phyloP scores from a whole-genome alignment of 371 early-diverging fungal species.

The Mucor velutinosus region DNA sequence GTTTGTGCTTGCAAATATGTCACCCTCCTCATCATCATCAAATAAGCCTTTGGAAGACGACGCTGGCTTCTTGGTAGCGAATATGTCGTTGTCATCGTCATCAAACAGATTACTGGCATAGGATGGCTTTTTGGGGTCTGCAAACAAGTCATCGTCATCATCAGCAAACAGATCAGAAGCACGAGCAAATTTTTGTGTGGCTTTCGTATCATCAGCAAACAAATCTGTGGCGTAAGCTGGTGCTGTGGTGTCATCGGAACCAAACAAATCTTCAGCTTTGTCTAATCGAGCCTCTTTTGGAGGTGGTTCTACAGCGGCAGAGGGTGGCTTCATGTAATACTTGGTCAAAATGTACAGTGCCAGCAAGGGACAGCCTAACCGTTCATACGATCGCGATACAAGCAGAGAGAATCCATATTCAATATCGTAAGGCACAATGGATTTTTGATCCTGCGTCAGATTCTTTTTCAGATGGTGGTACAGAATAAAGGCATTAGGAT shows the following conservation, averaged over 20 bases:
- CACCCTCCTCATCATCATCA: slow-evolving; percentile 13
- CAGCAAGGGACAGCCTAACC: slow-evolving; percentile 75
- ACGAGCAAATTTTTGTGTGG: slow-evolving; percentile 11
- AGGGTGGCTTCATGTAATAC: slow-evolving; percentile 30
- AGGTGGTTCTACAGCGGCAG: not conserved
- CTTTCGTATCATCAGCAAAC: slow-evolving; percentile 22
- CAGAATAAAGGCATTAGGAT: slow-evolving; percentile 80
- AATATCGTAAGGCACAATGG: slow-evolving; percentile 25
- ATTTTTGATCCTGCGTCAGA: slow-evolving; percentile 14
- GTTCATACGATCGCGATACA: slow-evolving; percentile 71
- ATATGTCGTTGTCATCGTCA: slow-evolving; percentile 15
- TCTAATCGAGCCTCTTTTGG: not conserved
- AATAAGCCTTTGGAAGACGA: slow-evolving; percentile 8
- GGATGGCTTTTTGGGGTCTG: slow-evolving; percentile 6
- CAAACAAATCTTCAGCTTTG: slow-evolving; percentile 11
- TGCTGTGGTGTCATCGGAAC: not conserved
- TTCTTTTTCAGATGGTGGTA: slow-evolving; percentile 69
- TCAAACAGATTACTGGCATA: slow-evolving; percentile 31
- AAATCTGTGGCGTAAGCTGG: slow-evolving; percentile 27
- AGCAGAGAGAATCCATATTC: slow-evolving; percentile 65
- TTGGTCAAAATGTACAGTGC: slow-evolving; percentile 64
- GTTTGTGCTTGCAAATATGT: slow-evolving; percentile 5
- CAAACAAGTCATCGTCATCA: slow-evolving; percentile 23
- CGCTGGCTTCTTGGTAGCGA: not conserved
- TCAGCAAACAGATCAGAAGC: slow-evolving; percentile 37